Base-by-base conservation (phyloP, 305 asterid species). In the Solanum hybrid region DNA sequence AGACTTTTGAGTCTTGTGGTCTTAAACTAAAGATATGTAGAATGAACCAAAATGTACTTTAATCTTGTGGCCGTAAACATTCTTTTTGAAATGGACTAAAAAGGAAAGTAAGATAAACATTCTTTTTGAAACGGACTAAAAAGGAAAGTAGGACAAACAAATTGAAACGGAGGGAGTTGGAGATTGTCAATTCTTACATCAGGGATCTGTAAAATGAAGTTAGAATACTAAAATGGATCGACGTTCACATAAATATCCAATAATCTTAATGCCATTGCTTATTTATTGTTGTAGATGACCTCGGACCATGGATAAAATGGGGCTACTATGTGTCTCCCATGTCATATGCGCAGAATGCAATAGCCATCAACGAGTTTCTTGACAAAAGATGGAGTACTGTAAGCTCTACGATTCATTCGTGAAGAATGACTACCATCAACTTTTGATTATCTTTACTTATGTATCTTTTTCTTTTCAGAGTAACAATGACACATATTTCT, bases 271-370 rank as follows among this genome's bases (percentile, higher is more conserved):
- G 31, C 14, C 31, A 8, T 46, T 46, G 24, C 38, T 29, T 10
- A 40, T 22, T 37, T 29, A 14, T 75, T 32, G 71, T 31, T 90
- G 88, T 94, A 96, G 99, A 96, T 87, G 98, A 96, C 92, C 95
- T 95, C 60, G 88, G 92, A 87, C 96, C 97, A 87, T 96, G 98
- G 97, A 93, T 95, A 95, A 92, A 93, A 81, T 95, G 99, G 98
- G 98, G 98, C 46, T 96, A 91, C 85, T 96, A 95, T 75, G 24
- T 92, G 46, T 96, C 99, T 91, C 99, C 98, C 75, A 94, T 96
- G 99, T 94, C 94, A 96, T 96, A 95, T 75, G 98, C 96, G 64
- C 98, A 95, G 92, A 96, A 95, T 80, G 99, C 99, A 40, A 91
- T 96, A 85, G 96, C 96, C 91, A 93, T 96, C 88, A 96, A 96